Percentiles rank a stretch among this genome's conserved stretches.
phyloP scores from a whole-genome alignment of 306 rosid species.

The Prunus campanulata region DNA sequence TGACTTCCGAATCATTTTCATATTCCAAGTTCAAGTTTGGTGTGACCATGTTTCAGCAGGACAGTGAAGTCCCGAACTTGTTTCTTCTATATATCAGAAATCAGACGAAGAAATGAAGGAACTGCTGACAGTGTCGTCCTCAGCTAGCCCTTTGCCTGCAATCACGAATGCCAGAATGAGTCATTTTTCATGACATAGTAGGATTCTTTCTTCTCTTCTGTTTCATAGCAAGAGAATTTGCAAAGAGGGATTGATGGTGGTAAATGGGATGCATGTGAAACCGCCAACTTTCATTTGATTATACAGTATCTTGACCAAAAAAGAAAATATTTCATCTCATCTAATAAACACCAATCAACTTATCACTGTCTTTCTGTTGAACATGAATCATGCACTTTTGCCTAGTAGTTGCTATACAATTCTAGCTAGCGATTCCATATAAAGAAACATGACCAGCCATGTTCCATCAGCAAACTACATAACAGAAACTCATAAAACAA shows the following conservation, averaged over 20 bases:
- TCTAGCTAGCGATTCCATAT: not conserved
- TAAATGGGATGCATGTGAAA: not conserved
- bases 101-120: slow-evolving; percentile 15
- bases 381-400: too few relatives aligned
- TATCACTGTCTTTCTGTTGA: not conserved
- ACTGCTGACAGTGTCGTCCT: slow-evolving; percentile 11
- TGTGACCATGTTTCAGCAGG: slow-evolving; percentile 44
- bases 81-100: slow-evolving; percentile 16
- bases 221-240: not conserved
- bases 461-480: not conserved
- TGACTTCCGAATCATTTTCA: slow-evolving; percentile 41
- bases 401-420: not conserved
- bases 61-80: slow-evolving; percentile 18
- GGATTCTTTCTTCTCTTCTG: not conserved
- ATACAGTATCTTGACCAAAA: not conserved
- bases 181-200: slow-evolving; percentile 16
- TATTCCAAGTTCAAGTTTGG: slow-evolving; percentile 60
- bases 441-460: not conserved
- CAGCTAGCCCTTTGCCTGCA: slow-evolving; percentile 36
- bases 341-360: not conserved
- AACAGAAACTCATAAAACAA: not conserved
- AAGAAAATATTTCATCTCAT: not conserved
- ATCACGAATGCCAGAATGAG: slow-evolving; percentile 6
- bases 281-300: not conserved
- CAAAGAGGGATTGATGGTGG: not conserved